phyloP scores from a whole-genome alignment of 352 stramenopile genomes.

The Globisporangium alternatum region DNA sequence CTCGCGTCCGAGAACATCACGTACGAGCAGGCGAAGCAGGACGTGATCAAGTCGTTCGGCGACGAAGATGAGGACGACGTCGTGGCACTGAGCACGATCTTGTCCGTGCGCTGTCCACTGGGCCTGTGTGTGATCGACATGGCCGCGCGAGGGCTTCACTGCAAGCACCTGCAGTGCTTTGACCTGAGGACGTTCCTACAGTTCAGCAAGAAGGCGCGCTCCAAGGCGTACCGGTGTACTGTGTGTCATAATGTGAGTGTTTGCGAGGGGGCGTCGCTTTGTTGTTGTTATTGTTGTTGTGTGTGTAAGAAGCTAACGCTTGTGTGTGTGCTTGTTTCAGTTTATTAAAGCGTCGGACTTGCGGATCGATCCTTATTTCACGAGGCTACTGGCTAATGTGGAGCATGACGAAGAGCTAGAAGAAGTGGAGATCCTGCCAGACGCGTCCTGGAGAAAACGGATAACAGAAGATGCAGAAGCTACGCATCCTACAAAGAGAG shows the following conservation, averaged over 20 bases:
- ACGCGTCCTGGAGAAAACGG: slow-evolving; percentile 78
- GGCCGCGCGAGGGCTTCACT: slow-evolving; percentile 87
- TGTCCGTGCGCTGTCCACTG: slow-evolving; percentile 88
- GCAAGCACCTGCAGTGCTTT: slow-evolving; percentile 96
- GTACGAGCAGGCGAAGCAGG: slow-evolving; percentile 66
- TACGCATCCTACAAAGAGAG: slow-evolving; percentile 41
- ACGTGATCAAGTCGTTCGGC: slow-evolving; percentile 80
- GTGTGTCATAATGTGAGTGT: slow-evolving; percentile 85
- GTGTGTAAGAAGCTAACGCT: background rate
- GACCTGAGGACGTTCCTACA: slow-evolving; percentile 92
- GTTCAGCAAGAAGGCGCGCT: slow-evolving; percentile 87
- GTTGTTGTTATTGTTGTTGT: background rate
- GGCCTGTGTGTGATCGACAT: slow-evolving; percentile 86
- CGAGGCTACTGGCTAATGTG: slow-evolving; percentile 83
- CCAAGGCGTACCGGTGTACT: slow-evolving; percentile 88
- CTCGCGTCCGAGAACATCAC: slow-evolving; percentile 59
- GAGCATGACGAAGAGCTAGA: slow-evolving; percentile 80
- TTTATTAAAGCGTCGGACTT: slow-evolving; percentile 90
- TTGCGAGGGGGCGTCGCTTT: background rate
- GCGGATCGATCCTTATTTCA: slow-evolving; percentile 88
- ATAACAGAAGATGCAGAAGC: slow-evolving; percentile 43
- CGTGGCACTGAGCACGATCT: slow-evolving; percentile 80
- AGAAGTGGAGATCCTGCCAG: slow-evolving; percentile 88
- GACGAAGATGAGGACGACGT: slow-evolving; percentile 81
- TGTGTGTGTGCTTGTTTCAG: slow-evolving; percentile 22